Conservation (phyloP, 2,329 filamentous ascomycete species). For the Mollisiaceae sp. region DNA sequence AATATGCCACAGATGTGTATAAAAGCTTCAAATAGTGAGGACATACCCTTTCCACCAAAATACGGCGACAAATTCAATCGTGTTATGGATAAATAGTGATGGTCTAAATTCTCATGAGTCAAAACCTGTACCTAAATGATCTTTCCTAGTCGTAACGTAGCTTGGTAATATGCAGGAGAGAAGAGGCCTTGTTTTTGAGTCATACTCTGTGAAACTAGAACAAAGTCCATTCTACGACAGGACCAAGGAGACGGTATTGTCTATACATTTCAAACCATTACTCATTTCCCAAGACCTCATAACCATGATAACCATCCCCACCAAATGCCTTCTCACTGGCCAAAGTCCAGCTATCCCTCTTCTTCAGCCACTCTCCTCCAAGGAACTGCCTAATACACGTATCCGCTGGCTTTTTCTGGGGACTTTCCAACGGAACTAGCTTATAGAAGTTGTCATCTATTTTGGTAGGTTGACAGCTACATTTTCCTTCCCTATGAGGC, state of each 20-base stretch:
- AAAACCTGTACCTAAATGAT: too few relatives aligned
- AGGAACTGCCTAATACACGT: constrained; percentile 54
- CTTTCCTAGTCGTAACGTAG: too few relatives aligned
- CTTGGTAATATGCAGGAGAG: too few relatives aligned
- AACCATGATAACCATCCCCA: constrained; percentile 52
- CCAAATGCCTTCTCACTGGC: constrained; percentile 48
- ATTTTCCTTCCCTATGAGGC: constrained; percentile 40
- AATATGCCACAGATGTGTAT: too few relatives aligned
- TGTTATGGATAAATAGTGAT: too few relatives aligned
- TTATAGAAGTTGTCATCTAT: constrained; percentile 54
- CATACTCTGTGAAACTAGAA: too few relatives aligned
- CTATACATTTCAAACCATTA: not conserved
- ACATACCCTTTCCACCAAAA: too few relatives aligned
- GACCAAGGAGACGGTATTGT: not conserved
- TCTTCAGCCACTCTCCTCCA: constrained; percentile 49
- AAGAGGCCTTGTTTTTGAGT: too few relatives aligned
- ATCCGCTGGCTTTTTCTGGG: constrained; percentile 52
- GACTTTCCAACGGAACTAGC: constrained; percentile 52
- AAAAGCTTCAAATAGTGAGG: too few relatives aligned
- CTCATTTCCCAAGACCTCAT: constrained; percentile 36
- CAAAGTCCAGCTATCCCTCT: constrained; percentile 49
- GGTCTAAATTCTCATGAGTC: too few relatives aligned
- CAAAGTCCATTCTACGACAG: not conserved
- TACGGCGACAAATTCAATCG: too few relatives aligned
- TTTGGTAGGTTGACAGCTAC: constrained; percentile 50